Evolutionary conservation across 768 basidiomycete genomes (phyloP).

Genomic region (Phylloporus arenicola): DNA sequence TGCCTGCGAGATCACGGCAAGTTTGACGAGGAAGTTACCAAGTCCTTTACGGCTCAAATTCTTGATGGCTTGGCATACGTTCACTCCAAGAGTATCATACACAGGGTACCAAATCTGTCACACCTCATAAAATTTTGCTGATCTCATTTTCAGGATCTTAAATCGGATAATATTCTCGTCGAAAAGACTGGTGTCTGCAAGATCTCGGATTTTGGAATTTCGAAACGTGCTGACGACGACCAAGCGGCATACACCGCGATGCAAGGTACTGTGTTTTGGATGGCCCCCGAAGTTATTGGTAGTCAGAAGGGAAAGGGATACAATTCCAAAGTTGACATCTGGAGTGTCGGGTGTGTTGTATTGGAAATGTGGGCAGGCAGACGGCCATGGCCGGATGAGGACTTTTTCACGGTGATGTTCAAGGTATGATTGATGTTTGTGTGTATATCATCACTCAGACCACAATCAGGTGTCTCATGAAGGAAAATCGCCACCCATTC

Average conservation of each 20-base stretch:
- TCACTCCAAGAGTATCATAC: conserved; percentile 86
- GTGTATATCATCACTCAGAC: background rate
- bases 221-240: conserved; percentile 89
- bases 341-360: conserved; percentile 98
- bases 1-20: conserved; percentile 88
- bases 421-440: conserved; percentile 49
- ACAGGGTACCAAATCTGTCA: conserved; percentile 52
- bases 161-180: conserved; percentile 97
- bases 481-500: conserved; percentile 83
- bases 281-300: conserved; percentile 94
- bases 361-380: conserved; percentile 99
- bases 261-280: conserved; percentile 99
- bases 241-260: conserved; percentile 84
- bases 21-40: conserved; percentile 88
- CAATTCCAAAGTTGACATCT: conserved; percentile 96
- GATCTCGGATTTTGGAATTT: conserved; percentile 98
- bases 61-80: conserved; percentile 88
- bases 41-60: conserved; percentile 90
- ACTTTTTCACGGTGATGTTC: conserved; percentile 89
- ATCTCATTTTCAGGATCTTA: conserved; percentile 64
- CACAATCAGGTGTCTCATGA: conserved; percentile 69
- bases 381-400: conserved; percentile 89
- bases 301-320: conserved; percentile 80
- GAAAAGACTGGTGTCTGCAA: conserved; percentile 91
- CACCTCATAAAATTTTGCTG: conserved; percentile 1